Conservation (phyloP, 345 rosid species). For the Schrenkiella parvula region DNA sequence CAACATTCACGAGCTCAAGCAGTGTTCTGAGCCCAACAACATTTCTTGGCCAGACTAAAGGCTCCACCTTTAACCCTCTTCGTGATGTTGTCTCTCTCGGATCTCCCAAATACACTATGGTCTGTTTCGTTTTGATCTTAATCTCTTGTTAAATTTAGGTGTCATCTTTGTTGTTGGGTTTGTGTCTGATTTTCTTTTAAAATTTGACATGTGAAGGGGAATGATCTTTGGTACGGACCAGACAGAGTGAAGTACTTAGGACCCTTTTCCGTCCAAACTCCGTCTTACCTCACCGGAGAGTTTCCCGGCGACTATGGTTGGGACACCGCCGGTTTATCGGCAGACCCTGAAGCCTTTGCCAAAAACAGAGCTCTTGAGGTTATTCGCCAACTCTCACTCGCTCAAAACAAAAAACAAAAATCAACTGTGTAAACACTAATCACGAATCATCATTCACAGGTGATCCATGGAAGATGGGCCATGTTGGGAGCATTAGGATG, state of each 20-base stretch:
- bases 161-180: conserved; percentile 4
- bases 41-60: conserved; percentile 65
- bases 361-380: conserved; percentile 98
- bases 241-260: conserved; percentile 96
- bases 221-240: conserved; percentile 92
- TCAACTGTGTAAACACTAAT: neutral
- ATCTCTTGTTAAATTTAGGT: neutral
- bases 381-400: neutral
- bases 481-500: conserved; percentile 97
- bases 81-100: conserved; percentile 68
- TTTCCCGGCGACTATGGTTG: conserved; percentile 97
- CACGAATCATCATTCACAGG: conserved; percentile 34
- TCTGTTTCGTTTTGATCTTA: conserved; percentile 6
- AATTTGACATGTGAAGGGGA: conserved; percentile 39
- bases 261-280: conserved; percentile 95
- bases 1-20: conserved; percentile 63
- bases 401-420: neutral
- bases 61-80: conserved; percentile 54
- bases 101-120: conserved; percentile 71
- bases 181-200: neutral
- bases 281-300: conserved; percentile 85
- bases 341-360: conserved; percentile 95
- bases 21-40: conserved; percentile 56
- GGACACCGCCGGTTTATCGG: conserved; percentile 96
- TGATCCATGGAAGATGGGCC: conserved; percentile 95